A percentile compares a stretch with the other conserved stretches of the same genome.
phyloP scores from a whole-genome alignment of 306 rosid genomes.

The Glycine latifolia region DNA sequence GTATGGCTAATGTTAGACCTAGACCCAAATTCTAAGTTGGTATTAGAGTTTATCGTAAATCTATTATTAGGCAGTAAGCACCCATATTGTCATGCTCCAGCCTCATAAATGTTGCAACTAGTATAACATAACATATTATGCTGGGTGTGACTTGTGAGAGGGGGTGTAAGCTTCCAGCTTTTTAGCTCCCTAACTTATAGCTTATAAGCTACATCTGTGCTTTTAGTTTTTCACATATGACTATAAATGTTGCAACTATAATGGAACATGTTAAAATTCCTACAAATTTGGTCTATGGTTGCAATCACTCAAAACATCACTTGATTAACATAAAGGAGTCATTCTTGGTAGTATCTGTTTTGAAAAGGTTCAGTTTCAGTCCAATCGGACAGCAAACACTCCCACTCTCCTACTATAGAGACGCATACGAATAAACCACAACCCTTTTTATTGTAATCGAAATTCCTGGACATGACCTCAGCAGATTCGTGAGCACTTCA shows the following conservation, averaged over 20 bases:
- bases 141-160: too few relatives aligned
- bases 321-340: not conserved
- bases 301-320: conserved; percentile 25
- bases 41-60: not conserved
- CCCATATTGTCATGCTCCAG: not conserved
- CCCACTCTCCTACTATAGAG: not conserved
- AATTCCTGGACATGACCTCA: not conserved
- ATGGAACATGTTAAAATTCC: not conserved
- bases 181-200: too few relatives aligned
- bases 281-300: not conserved
- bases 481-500: conserved; percentile 16
- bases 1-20: too few relatives aligned
- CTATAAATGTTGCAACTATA: too few relatives aligned
- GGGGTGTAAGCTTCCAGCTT: too few relatives aligned
- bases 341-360: conserved; percentile 9
- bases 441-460: not conserved
- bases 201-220: too few relatives aligned
- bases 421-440: not conserved
- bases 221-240: too few relatives aligned
- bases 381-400: too few relatives aligned
- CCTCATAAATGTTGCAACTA: not conserved
- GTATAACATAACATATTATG: too few relatives aligned
- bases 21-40: not conserved
- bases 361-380: conserved; percentile 1
- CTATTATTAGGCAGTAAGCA: not conserved